Base-by-base conservation (phyloP, 768 basidiomycete genomes). In the Sarcodon aspratus region DNA sequence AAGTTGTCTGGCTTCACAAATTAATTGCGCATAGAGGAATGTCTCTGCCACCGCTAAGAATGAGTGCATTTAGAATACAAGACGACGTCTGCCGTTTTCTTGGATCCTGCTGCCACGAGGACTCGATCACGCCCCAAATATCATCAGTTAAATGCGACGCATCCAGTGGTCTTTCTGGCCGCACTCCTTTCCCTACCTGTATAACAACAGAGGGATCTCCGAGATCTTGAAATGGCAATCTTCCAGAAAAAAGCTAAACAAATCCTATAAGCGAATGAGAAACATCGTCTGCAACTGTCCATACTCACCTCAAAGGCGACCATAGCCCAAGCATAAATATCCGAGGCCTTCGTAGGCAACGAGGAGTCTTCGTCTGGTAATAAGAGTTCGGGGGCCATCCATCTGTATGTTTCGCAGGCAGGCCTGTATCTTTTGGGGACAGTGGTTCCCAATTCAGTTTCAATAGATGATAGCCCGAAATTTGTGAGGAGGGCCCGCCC, bases 201-300 rank as follows among this genome's bases (percentile, higher is more conserved):
- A 47, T 13, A 33, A 51, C 44, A 5, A 51, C 50, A 18, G 37
- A 45, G 18, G 47, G 46, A 42, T 32, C 36, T 13, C 37, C 13
- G 33, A 18, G 43, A 15, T 48, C 50, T 3, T 43, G 21, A 21
- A 21, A 51, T 6, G 50, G 50, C 6, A 36, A 11, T 7, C 21
- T 13, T 6, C 37, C 47, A 6, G 47, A 47, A 27, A 51, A 51
- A 7, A 44, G 27, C 50, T 51, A 38, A 34, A 27, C 21, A 27
- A 27, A 27, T 27, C 21, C 21, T 27, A 27, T 27, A 27, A 27
- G 21, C 21, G 2, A 27, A 27, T 27, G 21, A 3, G 21, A 27
- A 27, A 3, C 21, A 27, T 27, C 5, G 21, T 27, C 21, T 27
- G 21, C 21, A 27, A 27, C 21, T 27, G 6, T 11, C 7, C 7